A percentile compares a stretch with the other conserved stretches of the same genome.
These are phyloP conservation scores for Phytophthora uliginosa DNA, from an alignment of 352 stramenopile species.

Conservation along the genomic window DNA sequence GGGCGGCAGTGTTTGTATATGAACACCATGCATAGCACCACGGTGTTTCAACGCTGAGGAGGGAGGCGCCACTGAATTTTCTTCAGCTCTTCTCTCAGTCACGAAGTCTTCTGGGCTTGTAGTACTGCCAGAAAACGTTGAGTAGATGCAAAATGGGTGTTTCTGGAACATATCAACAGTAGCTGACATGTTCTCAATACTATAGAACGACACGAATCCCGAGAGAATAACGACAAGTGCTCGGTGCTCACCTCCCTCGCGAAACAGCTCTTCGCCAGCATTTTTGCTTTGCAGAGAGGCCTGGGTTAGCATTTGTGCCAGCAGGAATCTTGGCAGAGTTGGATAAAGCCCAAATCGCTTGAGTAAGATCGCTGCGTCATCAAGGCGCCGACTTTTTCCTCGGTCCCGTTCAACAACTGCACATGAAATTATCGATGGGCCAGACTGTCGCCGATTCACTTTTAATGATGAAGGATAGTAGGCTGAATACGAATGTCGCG, in stretches of 20 bases:
- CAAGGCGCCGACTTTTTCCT: slow-evolving; percentile 13
- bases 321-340: slow-evolving; percentile 49
- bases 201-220: slow-evolving; percentile 71
- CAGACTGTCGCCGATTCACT: slow-evolving; percentile 31
- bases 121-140: slow-evolving; percentile 41
- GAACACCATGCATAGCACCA: slow-evolving; percentile 56
- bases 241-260: slow-evolving; percentile 47
- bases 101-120: slow-evolving; percentile 45
- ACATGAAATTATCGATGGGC: slow-evolving; percentile 26
- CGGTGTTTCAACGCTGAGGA: slow-evolving; percentile 35
- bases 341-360: slow-evolving; percentile 51
- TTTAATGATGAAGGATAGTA: slow-evolving; percentile 13
- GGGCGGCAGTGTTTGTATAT: slow-evolving; percentile 65
- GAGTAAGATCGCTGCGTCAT: slow-evolving; percentile 47
- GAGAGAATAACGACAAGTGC: slow-evolving; percentile 57
- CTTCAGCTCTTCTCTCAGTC: slow-evolving; percentile 6
- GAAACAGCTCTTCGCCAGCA: slow-evolving; percentile 67
- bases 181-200: slow-evolving; percentile 65
- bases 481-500: slow-evolving; percentile 9
- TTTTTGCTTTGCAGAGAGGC: slow-evolving; percentile 42
- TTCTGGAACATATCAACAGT: slow-evolving; percentile 72
- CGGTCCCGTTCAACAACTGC: slow-evolving; percentile 1
- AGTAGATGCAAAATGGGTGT: slow-evolving; percentile 66
- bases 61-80: slow-evolving; percentile 2
- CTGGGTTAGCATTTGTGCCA: slow-evolving; percentile 48